phyloP scores from a whole-genome alignment of 2,329 filamentous ascomycete species.

The Aureobasidium uvarum region DNA sequence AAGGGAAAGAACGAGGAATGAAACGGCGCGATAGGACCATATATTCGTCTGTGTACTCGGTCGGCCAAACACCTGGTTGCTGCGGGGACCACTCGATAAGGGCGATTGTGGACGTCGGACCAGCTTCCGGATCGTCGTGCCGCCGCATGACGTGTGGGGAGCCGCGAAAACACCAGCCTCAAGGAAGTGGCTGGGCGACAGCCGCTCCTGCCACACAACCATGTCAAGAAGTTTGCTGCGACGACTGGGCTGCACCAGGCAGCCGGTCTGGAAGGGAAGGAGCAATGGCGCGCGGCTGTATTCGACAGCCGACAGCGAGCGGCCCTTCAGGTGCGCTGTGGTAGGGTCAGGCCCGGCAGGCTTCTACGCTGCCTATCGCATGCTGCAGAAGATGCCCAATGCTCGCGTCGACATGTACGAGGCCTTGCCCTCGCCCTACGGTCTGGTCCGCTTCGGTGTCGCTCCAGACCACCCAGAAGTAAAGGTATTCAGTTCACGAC shows the following conservation, averaged over 20 bases:
- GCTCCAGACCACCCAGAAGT: constrained; percentile 99
- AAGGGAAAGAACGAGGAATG: constrained; percentile 21
- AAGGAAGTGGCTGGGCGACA: constrained; percentile 1
- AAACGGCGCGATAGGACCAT: constrained; percentile 24
- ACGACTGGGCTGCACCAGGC: constrained; percentile 6
- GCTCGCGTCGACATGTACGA: constrained; percentile 94
- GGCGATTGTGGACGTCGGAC: neutral
- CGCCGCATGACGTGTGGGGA: constrained; percentile 19
- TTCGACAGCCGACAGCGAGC: constrained; percentile 27
- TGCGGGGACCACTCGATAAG: constrained; percentile 14
- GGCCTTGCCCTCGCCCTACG: constrained; percentile 85
- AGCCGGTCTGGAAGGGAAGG: neutral
- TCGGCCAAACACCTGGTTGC: constrained; percentile 11
- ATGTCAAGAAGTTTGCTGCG: constrained; percentile 3
- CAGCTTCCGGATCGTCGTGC: neutral
- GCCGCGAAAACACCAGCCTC: neutral
- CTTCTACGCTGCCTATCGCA: constrained; percentile 87
- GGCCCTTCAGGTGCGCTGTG: constrained; percentile 75
- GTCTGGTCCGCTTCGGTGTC: constrained; percentile 88
- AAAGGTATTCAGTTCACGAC: constrained; percentile 71
- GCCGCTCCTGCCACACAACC: neutral
- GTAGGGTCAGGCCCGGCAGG: constrained; percentile 93
- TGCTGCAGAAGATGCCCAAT: constrained; percentile 71
- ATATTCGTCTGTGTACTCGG: constrained; percentile 4
- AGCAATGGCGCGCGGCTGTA: neutral